These are phyloP conservation scores for Fraxinus velutina DNA, from an alignment of 305 asterid species.

Conservation along the genomic window DNA sequence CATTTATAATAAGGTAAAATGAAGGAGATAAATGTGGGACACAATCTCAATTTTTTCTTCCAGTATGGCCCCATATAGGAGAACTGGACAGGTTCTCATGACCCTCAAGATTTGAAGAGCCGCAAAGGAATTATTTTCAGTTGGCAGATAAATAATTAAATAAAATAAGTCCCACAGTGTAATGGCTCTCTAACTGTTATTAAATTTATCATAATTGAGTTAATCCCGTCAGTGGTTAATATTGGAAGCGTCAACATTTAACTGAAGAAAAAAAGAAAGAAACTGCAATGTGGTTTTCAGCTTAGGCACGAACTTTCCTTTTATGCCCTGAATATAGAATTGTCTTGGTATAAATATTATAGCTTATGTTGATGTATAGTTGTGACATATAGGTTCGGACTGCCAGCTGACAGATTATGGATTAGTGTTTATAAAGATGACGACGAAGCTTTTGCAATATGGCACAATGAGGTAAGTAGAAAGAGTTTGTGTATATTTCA, in stretches of 20 bases:
- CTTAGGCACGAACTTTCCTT: background rate
- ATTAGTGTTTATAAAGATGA: conserved; percentile 81
- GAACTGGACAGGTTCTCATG: background rate
- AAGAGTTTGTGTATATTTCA: conserved; percentile 4
- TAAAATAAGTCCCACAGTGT: background rate
- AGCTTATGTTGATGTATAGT: background rate
- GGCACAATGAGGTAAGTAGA: conserved; percentile 74
- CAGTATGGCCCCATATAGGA: background rate
- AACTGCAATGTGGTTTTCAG: background rate
- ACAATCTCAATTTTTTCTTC: background rate
- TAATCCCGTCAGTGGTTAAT: background rate
- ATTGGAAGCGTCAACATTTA: background rate
- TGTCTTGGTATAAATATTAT: background rate
- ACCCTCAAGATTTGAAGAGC: background rate
- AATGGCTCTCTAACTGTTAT: background rate
- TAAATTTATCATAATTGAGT: background rate
- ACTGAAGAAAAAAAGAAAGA: background rate
- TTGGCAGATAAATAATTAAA: background rate
- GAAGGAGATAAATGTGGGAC: background rate
- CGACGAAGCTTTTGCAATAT: conserved; percentile 72
- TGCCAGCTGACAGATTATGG: conserved; percentile 80
- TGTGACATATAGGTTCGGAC: conserved; percentile 53
- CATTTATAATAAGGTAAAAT: background rate
- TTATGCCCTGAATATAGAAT: conserved; percentile 12
- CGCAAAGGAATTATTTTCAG: background rate